These are phyloP conservation scores for Tricharina praecox DNA, from an alignment of 495 filamentous ascomycete species.

Conservation along the genomic window DNA sequence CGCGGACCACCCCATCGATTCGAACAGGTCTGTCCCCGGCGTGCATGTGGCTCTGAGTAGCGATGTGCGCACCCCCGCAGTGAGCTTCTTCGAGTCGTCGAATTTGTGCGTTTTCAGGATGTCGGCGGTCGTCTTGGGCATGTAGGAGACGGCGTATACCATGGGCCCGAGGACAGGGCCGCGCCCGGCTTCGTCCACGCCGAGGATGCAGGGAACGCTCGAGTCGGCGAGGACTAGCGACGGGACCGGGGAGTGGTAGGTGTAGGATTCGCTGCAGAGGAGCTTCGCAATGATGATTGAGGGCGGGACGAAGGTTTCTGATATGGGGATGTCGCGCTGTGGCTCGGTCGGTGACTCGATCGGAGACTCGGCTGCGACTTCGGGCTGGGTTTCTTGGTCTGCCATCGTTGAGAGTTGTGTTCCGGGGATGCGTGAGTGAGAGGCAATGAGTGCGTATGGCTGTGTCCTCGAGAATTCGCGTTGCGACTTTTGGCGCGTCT, in stretches of 20 bases:
- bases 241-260: conserved; percentile 63
- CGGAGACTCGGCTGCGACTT: no score
- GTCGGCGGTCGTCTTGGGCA: conserved; percentile 61
- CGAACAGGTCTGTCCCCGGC: conserved; percentile 4
- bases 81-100: conserved; percentile 27
- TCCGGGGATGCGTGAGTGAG: no score
- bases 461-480: no score
- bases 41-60: conserved; percentile 14
- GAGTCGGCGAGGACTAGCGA: conserved; percentile 33
- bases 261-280: conserved; percentile 59
- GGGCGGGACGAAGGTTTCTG: conserved; percentile 30
- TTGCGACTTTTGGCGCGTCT: neutral
- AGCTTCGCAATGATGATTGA: conserved; percentile 48
- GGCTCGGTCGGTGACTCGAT: no score
- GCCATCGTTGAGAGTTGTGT: neutral
- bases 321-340: conserved; percentile 1
- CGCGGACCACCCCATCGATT: conserved; percentile 17
- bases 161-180: conserved; percentile 93
- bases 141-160: conserved; percentile 83
- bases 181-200: conserved; percentile 89
- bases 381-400: neutral
- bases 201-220: conserved; percentile 45
- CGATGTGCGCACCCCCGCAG: conserved; percentile 10
- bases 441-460: no score
- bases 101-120: conserved; percentile 41